Conservation (phyloP, 768 basidiomycete genomes). For the Lactarius psammicola region DNA sequence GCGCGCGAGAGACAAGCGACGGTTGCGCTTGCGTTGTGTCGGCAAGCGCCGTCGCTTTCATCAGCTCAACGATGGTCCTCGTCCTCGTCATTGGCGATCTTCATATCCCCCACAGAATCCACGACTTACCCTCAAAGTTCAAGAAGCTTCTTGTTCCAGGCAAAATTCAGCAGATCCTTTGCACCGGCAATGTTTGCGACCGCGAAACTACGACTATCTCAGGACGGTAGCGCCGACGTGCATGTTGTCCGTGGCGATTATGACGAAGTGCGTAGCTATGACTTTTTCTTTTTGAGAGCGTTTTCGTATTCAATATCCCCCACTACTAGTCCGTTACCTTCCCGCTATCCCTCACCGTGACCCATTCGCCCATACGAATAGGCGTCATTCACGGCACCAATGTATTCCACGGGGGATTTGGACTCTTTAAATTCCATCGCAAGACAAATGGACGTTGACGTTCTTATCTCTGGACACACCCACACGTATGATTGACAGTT, state of each 20-base stretch:
- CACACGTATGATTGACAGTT: conserved; percentile 64
- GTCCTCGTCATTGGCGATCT: conserved; percentile 97
- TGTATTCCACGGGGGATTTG: conserved; percentile 89
- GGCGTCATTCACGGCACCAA: conserved; percentile 96
- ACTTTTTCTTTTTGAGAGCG: neutral
- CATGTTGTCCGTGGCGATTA: conserved; percentile 92
- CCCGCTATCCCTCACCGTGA: conserved; percentile 76
- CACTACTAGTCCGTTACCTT: conserved; percentile 59
- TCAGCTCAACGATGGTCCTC: conserved; percentile 62
- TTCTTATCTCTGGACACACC: conserved; percentile 90
- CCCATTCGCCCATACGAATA: conserved; percentile 83
- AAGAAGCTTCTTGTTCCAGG: conserved; percentile 88
- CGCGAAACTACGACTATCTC: conserved; percentile 97
- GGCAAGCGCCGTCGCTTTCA: neutral
- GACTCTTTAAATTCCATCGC: conserved; percentile 88
- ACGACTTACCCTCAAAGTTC: conserved; percentile 94
- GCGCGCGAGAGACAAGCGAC: neutral
- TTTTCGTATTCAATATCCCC: neutral
- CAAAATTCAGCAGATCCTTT: conserved; percentile 97
- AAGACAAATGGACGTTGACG: conserved; percentile 97
- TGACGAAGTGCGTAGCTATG: conserved; percentile 68
- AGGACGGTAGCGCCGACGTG: conserved; percentile 93
- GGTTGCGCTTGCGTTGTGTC: neutral
- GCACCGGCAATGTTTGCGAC: conserved; percentile 97
- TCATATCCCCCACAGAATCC: conserved; percentile 87